Percentiles rank a stretch among this genome's conserved stretches.
Conservation (phyloP, 2,329 filamentous ascomycete species). For the Zymoseptoria passerinii region DNA sequence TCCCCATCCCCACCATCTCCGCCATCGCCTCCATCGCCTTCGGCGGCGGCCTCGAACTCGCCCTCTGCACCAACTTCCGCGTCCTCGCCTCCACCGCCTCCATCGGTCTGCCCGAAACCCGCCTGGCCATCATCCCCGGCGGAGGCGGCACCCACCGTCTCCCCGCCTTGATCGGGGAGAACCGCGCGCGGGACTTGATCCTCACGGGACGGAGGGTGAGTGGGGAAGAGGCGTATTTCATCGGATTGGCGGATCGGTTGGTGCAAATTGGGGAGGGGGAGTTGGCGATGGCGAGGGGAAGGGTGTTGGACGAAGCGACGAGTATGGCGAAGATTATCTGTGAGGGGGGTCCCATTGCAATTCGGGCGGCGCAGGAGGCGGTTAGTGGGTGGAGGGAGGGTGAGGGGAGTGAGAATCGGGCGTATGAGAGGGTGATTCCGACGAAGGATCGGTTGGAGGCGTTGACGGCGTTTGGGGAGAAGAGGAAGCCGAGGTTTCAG, state of each 20-base stretch:
- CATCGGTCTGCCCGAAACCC: slow-evolving; percentile 82
- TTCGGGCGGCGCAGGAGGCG: slow-evolving; percentile 70
- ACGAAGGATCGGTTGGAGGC: slow-evolving; percentile 87
- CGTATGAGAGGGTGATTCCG: slow-evolving; percentile 73
- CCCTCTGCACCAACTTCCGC: slow-evolving; percentile 79
- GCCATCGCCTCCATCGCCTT: slow-evolving; percentile 80
- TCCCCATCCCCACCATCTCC: slow-evolving; percentile 84
- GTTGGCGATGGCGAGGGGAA: slow-evolving; percentile 50
- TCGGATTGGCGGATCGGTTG: slow-evolving; percentile 82
- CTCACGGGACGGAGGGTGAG: slow-evolving; percentile 80
- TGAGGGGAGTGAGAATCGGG: slow-evolving; percentile 74
- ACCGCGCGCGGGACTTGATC: slow-evolving; percentile 79
- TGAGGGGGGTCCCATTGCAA: slow-evolving; percentile 76
- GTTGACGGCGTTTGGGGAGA: slow-evolving; percentile 72
- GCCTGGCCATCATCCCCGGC: slow-evolving; percentile 87
- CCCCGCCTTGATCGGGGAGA: slow-evolving; percentile 68
- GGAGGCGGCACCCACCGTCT: slow-evolving; percentile 88
- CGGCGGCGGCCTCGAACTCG: slow-evolving; percentile 88
- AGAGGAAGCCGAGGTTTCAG: slow-evolving; percentile 61
- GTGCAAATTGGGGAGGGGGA: slow-evolving; percentile 65
- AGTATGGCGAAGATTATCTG: slow-evolving; percentile 76
- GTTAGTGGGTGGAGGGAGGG: slow-evolving; percentile 57
- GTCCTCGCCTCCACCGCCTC: slow-evolving; percentile 71
- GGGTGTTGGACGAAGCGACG: slow-evolving; percentile 67
- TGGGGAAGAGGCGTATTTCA: slow-evolving; percentile 79